phyloP scores from a whole-genome alignment of 2,329 filamentous ascomycete genomes.

The Rutstroemia sydowiana region DNA sequence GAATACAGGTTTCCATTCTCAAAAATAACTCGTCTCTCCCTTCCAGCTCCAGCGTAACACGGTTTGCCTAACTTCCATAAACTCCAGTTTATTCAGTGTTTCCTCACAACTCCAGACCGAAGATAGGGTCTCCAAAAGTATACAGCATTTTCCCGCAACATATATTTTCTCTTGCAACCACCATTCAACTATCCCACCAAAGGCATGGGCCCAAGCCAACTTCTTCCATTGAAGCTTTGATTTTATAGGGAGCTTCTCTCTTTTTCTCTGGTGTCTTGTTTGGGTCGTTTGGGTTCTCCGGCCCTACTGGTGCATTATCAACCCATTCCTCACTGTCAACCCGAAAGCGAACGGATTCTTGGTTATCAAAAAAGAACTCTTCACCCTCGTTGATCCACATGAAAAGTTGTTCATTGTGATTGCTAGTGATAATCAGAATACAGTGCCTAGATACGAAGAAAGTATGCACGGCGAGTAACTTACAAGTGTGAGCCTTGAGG shows the following conservation, averaged over 20 bases:
- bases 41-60: no score
- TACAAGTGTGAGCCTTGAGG: constrained; percentile 73
- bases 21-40: no score
- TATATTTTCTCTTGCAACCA: neutral
- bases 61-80: no score
- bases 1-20: no score
- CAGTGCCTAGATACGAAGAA: neutral
- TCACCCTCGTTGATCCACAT: constrained; percentile 70
- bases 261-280: no score
- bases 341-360: constrained; percentile 81
- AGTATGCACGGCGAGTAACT: constrained; percentile 31
- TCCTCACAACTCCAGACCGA: no score
- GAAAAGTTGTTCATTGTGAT: constrained; percentile 72
- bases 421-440: constrained; percentile 38
- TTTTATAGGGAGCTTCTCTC: constrained; percentile 62
- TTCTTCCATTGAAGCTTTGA: constrained; percentile 58
- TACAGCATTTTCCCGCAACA: neutral
- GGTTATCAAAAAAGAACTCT: constrained; percentile 78
- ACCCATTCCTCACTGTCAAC: constrained; percentile 87
- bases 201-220: constrained; percentile 55
- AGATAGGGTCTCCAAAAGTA: no score
- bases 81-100: no score
- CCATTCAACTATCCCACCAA: constrained; percentile 47
- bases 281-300: constrained; percentile 48
- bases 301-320: constrained; percentile 71